Conservation (phyloP, 2,329 filamentous ascomycete species). For the Cyphellophora europaea region DNA sequence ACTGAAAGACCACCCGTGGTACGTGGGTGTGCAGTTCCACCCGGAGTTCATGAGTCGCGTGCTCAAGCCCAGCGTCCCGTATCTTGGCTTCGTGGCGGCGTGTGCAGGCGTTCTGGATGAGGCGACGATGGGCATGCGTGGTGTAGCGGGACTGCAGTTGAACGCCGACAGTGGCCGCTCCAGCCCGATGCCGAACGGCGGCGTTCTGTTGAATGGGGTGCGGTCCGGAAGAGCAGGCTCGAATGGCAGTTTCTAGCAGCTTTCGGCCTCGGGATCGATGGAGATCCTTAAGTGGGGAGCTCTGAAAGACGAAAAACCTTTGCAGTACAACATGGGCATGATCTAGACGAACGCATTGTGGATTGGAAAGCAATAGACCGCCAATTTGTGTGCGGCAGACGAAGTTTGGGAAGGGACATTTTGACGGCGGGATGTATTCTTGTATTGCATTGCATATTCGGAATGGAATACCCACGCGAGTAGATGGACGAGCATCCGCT, state of each 20-base stretch:
- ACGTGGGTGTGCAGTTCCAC: constrained; percentile 79
- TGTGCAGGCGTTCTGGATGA: constrained; percentile 56
- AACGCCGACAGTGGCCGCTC: constrained; percentile 58
- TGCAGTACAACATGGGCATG: too few species aligned
- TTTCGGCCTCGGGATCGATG: constrained; percentile 5
- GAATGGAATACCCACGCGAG: too few species aligned
- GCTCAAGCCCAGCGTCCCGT: constrained; percentile 62
- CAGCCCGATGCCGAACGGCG: constrained; percentile 51
- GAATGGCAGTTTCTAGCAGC: constrained; percentile 1
- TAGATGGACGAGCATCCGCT: too few species aligned
- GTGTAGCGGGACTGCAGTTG: constrained; percentile 8
- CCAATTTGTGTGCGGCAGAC: too few species aligned
- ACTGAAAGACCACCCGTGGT: constrained; percentile 74
- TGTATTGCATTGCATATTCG: too few species aligned
- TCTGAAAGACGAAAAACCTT: too few species aligned
- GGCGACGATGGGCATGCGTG: constrained; percentile 18
- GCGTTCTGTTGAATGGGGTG: constrained; percentile 9
- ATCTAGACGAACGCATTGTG: too few species aligned
- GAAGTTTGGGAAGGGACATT: too few species aligned
- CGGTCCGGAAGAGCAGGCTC: not conserved
- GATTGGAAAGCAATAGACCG: too few species aligned
- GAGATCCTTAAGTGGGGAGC: too few species aligned
- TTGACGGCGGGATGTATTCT: too few species aligned
- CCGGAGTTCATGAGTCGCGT: constrained; percentile 77
- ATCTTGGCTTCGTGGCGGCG: constrained; percentile 77